These are phyloP conservation scores for Fusarium devonianum DNA, from an alignment of 2,329 filamentous ascomycete genomes.

Conservation along the genomic window DNA sequence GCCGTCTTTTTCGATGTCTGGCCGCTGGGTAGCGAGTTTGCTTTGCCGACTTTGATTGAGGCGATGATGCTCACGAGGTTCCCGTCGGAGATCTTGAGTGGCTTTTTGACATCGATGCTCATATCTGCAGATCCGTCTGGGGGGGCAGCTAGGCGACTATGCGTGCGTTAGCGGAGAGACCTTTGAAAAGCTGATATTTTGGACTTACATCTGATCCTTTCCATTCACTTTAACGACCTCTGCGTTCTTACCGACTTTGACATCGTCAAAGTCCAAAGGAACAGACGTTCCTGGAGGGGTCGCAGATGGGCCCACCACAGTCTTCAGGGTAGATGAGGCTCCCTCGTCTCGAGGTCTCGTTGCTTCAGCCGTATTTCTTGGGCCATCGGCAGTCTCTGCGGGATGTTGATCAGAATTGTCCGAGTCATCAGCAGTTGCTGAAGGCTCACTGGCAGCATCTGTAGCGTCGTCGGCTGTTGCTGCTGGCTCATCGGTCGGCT, in stretches of 20 bases:
- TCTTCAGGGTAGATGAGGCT: background rate
- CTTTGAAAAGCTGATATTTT: background rate
- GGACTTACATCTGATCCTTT: constrained; percentile 16
- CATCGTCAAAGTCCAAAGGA: constrained; percentile 5
- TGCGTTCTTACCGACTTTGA: constrained; percentile 5
- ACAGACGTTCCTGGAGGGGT: background rate
- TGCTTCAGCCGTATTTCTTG: background rate
- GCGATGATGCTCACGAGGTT: constrained; percentile 3
- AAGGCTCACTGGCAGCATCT: background rate
- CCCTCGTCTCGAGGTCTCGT: too few relatives aligned
- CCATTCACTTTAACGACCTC: constrained; percentile 6
- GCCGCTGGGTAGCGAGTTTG: background rate
- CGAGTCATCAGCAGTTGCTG: background rate
- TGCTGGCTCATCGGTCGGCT: background rate
- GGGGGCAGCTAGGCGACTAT: constrained; percentile 2
- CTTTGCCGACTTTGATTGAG: constrained; percentile 7
- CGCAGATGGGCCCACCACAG: background rate
- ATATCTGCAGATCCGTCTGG: constrained; percentile 11
- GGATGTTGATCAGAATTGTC: too few relatives aligned
- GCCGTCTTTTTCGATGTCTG: background rate
- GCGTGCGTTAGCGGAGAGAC: background rate
- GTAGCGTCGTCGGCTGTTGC: background rate
- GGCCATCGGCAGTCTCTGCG: background rate
- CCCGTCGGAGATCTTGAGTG: background rate
- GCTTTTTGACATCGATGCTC: constrained; percentile 6